Evolutionary conservation across 2,329 filamentous ascomycete genomes (phyloP), one percentile per base, ranked within the genome.

Genomic region (Periconia digitata): DNA sequence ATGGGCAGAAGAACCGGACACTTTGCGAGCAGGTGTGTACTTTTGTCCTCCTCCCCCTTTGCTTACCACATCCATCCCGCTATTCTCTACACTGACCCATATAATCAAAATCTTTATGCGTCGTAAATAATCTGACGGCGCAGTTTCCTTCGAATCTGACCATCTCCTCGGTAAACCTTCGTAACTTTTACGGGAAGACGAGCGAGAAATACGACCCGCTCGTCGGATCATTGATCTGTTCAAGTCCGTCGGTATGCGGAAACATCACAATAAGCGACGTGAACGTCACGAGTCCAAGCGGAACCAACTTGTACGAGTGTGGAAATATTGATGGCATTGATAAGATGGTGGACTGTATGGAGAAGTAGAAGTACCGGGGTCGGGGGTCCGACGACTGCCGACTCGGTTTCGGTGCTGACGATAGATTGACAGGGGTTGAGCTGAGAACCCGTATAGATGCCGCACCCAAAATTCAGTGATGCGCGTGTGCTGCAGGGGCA

Each of bases 1-100:
- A 85, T 51, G 82, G 82, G 8, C 81, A 85, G 67, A 79, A 74
- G 51, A 85, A 86, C 59, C 60, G 80, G 42, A 84, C 82, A 2
- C 74, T 85, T n/a, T 86, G 83, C 70, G 76, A 80, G 37, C 57
- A 80, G 38, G 56, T 57, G 49, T 15, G 37, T 32, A n/a, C 27
- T 36, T 20, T n/a, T 32, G 6, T 48, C 39, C 17, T 27, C 15
- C 3, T 22, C 8, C 17, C 6, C 18, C 3, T 38, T 13, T 7
- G 4, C n/a, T 38, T 17, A 12, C 18, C 27, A 32, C 27, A 12
- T 38, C 35, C 18, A 17, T 38, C 35, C 10, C 35, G 16, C 16
- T 38, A 13, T 16, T 16, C 16, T 6, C 16, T 23, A 29, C 24
- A 20, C 34, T 2, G 24, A 18, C 23, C 21, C 15, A 15, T 18